Evolutionary conservation across 2,329 filamentous ascomycete genomes (phyloP).

Genomic region (Bipolaris zeicola): DNA sequence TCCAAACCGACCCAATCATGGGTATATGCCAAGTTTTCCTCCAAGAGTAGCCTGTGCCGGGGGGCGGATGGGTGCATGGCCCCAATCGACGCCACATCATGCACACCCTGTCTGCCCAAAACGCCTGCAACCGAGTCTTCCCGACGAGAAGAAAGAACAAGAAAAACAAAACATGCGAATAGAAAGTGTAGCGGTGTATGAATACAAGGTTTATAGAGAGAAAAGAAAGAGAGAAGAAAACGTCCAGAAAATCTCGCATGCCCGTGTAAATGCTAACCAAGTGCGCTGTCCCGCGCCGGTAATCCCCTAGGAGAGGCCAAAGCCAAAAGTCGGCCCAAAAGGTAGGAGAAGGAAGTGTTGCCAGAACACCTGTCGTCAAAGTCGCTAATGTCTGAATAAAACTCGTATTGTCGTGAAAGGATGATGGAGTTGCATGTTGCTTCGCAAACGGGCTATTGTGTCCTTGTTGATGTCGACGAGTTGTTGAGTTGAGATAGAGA

Average conservation of each 20-base stretch:
- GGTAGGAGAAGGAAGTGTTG: constrained; percentile 13
- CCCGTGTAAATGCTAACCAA: constrained; percentile 16
- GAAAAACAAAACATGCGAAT: constrained; percentile 4
- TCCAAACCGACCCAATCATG: background rate
- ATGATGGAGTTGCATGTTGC: background rate
- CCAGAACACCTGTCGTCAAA: constrained; percentile 31
- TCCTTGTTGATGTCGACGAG: constrained; percentile 27
- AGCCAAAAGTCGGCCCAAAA: background rate
- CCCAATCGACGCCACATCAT: constrained; percentile 1
- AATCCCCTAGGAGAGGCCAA: constrained; percentile 1
- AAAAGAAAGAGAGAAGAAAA: background rate
- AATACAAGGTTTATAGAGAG: constrained; percentile 4
- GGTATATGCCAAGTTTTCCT: background rate
- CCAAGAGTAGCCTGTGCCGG: background rate
- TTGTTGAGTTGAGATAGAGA: constrained; percentile 43
- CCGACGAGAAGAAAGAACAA: background rate
- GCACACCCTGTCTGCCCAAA: constrained; percentile 1
- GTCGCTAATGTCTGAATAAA: constrained; percentile 19
- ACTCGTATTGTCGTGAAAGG: constrained; percentile 24
- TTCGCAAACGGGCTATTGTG: constrained; percentile 22
- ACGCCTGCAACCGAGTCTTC: constrained; percentile 5
- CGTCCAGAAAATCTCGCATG: background rate
- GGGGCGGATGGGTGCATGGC: constrained; percentile 1
- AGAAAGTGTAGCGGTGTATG: constrained; percentile 1
- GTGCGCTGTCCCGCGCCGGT: constrained; percentile 2